Evolutionary conservation across 2,329 filamentous ascomycete genomes (phyloP).

Genomic region (Hymenoscyphus linearis): DNA sequence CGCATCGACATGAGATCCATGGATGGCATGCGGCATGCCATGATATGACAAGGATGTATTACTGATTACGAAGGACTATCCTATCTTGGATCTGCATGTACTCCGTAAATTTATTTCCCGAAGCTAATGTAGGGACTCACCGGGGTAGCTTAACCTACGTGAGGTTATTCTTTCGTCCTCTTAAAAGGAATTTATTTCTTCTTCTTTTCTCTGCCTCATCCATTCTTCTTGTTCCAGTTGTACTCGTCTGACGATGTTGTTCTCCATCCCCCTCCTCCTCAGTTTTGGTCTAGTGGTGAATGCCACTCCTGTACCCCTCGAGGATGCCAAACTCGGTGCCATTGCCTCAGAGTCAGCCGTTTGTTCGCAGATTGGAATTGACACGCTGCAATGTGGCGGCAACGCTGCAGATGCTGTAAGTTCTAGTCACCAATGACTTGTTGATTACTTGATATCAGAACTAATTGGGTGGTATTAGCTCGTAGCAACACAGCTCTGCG

Average conservation of each 20-base stretch:
- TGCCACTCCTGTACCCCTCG: not conserved
- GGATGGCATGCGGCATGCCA: too few relatives aligned
- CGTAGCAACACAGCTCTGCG: constrained; percentile 47
- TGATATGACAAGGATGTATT: not conserved
- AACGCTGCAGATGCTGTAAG: constrained; percentile 49
- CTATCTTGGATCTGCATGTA: not conserved
- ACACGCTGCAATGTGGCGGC: constrained; percentile 54
- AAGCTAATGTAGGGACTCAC: constrained; percentile 4
- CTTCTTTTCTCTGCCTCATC: constrained; percentile 1
- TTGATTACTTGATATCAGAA: not conserved
- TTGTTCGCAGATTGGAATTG: constrained; percentile 64
- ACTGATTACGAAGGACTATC: too few relatives aligned
- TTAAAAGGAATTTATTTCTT: not conserved
- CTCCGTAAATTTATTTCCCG: not conserved
- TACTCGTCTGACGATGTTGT: constrained; percentile 1
- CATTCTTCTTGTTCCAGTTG: not conserved
- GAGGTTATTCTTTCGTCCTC: not conserved
- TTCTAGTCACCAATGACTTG: not conserved
- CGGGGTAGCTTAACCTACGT: not conserved
- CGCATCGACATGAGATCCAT: too few relatives aligned
- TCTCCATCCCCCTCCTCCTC: constrained; percentile 1
- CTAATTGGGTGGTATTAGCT: constrained; percentile 33
- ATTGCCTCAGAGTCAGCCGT: constrained; percentile 65
- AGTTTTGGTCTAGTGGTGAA: not conserved
- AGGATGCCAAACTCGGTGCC: constrained; percentile 45